phyloP scores from a whole-genome alignment of 164 flowering plant species.

The Euptelea pleiosperma region DNA sequence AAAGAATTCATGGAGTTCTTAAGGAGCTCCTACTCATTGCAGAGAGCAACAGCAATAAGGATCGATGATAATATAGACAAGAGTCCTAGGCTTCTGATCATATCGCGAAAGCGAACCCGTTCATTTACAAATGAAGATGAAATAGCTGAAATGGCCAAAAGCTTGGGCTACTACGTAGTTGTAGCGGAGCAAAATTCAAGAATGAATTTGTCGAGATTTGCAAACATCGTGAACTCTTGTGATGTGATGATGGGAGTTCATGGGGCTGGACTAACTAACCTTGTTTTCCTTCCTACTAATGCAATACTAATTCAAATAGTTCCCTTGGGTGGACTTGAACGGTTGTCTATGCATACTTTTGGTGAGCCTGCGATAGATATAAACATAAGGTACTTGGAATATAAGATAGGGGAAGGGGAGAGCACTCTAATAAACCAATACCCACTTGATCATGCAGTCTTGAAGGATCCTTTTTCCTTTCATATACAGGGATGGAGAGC shows the following conservation, averaged over 20 bases:
- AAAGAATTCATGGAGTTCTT: slow-evolving; percentile 45
- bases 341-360: slow-evolving; percentile 35
- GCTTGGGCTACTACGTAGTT: slow-evolving; percentile 55
- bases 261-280: slow-evolving; percentile 87
- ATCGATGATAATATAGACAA: slow-evolving; percentile 2
- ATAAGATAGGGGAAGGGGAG: slow-evolving; percentile 50
- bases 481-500: slow-evolving; percentile 41
- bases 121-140: slow-evolving; percentile 36
- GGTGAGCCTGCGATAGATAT: slow-evolving; percentile 54
- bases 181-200: slow-evolving; percentile 35
- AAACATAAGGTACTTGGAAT: slow-evolving; percentile 66
- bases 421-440: slow-evolving; percentile 58
- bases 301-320: slow-evolving; percentile 67
- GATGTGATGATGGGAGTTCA: slow-evolving; percentile 83
- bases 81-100: slow-evolving; percentile 56
- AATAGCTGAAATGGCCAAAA: slow-evolving; percentile 37
- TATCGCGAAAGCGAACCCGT: slow-evolving; percentile 49
- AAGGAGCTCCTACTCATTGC: slow-evolving; percentile 41
- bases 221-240: slow-evolving; percentile 60
- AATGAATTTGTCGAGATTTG: slow-evolving; percentile 26
- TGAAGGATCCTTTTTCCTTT: slow-evolving; percentile 45
- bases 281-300: slow-evolving; percentile 65
- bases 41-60: slow-evolving; percentile 29
- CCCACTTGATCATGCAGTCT: slow-evolving; percentile 47
- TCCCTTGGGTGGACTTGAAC: slow-evolving; percentile 57